phyloP scores from a whole-genome alignment of 345 rosid species.

The Crucihimalaya himalaica region DNA sequence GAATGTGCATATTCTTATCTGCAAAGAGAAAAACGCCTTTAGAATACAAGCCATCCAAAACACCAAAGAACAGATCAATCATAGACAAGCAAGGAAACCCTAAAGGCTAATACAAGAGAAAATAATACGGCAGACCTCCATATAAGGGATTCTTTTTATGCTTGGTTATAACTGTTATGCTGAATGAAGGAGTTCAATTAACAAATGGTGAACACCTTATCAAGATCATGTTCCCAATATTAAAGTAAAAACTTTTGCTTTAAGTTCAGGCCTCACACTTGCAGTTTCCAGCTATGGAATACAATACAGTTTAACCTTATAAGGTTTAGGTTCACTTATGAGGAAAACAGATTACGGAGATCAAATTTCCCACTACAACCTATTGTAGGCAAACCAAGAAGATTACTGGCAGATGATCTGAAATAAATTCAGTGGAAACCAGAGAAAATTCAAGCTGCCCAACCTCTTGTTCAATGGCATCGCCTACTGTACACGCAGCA shows the following conservation, averaged over 20 bases:
- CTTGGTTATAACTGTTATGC: conserved; percentile 7
- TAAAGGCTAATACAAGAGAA: conserved; percentile 6
- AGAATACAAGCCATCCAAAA: conserved; percentile 19
- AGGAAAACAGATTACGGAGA: conserved; percentile 11
- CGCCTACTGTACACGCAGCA: conserved; percentile 79
- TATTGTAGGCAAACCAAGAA: background rate
- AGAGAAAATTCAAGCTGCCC: conserved; percentile 24
- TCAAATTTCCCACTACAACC: background rate
- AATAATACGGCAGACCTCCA: conserved; percentile 12
- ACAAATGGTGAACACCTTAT: background rate
- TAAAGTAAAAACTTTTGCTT: background rate
- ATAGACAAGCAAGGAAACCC: conserved; percentile 6
- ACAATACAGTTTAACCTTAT: background rate
- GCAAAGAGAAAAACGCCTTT: background rate
- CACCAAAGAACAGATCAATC: conserved; percentile 15
- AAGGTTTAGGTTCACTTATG: background rate
- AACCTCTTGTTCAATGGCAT: conserved; percentile 98
- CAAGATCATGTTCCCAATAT: conserved; percentile 1
- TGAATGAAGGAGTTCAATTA: background rate
- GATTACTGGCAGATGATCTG: background rate
- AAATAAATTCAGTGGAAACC: conserved; percentile 18
- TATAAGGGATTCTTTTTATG: background rate
- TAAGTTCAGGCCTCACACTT: conserved; percentile 16
- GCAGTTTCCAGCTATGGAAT: conserved; percentile 4
- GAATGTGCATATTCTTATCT: conserved; percentile 76